Conservation (phyloP, 768 basidiomycete genomes). For the Hygrophorus russula region DNA sequence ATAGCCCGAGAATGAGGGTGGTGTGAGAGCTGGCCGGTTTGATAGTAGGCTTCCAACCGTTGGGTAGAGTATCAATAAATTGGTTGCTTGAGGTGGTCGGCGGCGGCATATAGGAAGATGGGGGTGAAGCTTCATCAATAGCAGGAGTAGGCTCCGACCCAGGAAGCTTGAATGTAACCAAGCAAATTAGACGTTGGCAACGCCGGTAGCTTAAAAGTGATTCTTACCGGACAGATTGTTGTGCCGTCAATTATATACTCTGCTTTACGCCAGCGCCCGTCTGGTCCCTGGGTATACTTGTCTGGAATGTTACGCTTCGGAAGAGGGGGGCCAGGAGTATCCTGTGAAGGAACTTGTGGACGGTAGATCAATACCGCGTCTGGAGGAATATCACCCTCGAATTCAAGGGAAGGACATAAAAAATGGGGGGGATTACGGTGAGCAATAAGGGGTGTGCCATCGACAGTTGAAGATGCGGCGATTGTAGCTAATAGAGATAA, state of each 20-base stretch:
- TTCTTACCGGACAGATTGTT: constrained; percentile 45
- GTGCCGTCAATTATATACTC: constrained; percentile 63
- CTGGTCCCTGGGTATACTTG: constrained; percentile 38
- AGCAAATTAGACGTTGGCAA: constrained; percentile 1
- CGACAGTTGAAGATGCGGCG: constrained; percentile 32
- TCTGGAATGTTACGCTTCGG: constrained; percentile 31
- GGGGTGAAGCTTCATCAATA: constrained; percentile 16
- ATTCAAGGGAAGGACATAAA: constrained; percentile 41
- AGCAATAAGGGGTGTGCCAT: constrained; percentile 28
- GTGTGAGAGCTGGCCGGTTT: constrained; percentile 22
- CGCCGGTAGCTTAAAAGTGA: not conserved
- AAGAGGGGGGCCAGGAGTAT: not conserved
- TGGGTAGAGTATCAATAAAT: constrained; percentile 33
- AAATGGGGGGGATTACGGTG: constrained; percentile 37
- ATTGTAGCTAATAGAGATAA: constrained; percentile 49
- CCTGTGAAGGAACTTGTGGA: constrained; percentile 10
- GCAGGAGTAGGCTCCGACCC: constrained; percentile 11
- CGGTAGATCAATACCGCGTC: constrained; percentile 6
- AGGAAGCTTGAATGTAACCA: constrained; percentile 17
- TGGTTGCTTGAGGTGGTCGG: constrained; percentile 15
- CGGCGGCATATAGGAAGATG: constrained; percentile 12
- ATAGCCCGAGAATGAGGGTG: constrained; percentile 41
- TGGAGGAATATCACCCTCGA: constrained; percentile 7
- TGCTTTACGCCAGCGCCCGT: constrained; percentile 49
- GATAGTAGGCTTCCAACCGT: constrained; percentile 33